Percentiles rank a stretch among this genome's conserved stretches.
These are phyloP conservation scores for Scedosporium boydii DNA, from an alignment of 2,329 filamentous ascomycete genomes.

Conservation along the genomic window DNA sequence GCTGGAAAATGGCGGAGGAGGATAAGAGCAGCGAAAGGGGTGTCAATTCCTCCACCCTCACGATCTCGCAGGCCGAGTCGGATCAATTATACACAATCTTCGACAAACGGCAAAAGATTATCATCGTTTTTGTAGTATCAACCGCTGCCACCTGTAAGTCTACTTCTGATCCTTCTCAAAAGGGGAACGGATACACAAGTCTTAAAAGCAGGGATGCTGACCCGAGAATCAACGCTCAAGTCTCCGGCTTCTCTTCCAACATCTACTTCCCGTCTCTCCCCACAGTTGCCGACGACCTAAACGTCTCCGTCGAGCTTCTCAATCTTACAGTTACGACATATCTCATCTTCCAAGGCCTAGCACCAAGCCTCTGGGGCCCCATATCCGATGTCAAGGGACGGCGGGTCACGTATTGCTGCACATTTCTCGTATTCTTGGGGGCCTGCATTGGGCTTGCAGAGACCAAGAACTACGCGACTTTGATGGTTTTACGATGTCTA, in stretches of 20 bases:
- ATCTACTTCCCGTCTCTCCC: conserved; percentile 25
- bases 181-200: no score
- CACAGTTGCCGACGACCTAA: conserved; percentile 17
- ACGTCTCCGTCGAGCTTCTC: conserved; percentile 18
- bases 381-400: conserved; percentile 23
- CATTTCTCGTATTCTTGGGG: conserved; percentile 19
- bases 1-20: background rate
- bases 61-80: background rate
- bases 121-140: conserved; percentile 37
- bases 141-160: conserved; percentile 39
- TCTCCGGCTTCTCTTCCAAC: conserved; percentile 15
- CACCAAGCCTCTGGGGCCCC: conserved; percentile 25
- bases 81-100: conserved; percentile 38
- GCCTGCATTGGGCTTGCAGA: conserved; percentile 21
- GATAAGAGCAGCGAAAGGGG: background rate
- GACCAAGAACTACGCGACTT: background rate
- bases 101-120: conserved; percentile 34
- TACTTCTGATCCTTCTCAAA: background rate
- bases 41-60: background rate
- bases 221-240: background rate
- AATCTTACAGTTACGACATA: conserved; percentile 23
- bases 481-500: conserved; percentile 19
- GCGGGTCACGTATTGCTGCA: conserved; percentile 19
- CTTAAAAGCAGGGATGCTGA: background rate
- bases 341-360: conserved; percentile 20